These are phyloP conservation scores for Solanum hybrid DNA, from an alignment of 305 asterid genomes.

Conservation along the genomic window DNA sequence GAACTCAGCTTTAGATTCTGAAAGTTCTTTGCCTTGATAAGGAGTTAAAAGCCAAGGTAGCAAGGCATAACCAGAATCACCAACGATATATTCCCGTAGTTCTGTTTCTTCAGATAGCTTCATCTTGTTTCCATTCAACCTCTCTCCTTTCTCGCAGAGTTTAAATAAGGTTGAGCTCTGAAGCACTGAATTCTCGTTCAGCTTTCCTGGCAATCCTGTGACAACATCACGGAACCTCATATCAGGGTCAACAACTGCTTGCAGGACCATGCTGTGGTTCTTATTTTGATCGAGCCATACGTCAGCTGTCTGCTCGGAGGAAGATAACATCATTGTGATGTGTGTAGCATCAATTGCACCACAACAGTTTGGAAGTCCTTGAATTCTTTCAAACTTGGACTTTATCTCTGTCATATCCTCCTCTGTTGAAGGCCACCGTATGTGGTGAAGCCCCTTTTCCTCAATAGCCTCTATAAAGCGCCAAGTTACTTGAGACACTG, in stretches of 20 bases:
- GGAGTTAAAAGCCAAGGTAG: constrained; percentile 89
- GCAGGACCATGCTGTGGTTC: constrained; percentile 82
- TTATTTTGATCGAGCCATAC: constrained; percentile 54
- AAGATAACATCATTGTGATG: constrained; percentile 56
- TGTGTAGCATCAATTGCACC: constrained; percentile 77
- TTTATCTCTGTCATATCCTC: constrained; percentile 33
- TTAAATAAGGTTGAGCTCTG: constrained; percentile 45
- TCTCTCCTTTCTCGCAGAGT: constrained; percentile 50
- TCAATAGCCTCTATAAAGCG: constrained; percentile 90
- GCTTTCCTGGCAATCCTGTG: constrained; percentile 79
- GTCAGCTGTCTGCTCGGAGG: constrained; percentile 55
- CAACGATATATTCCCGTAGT: constrained; percentile 58
- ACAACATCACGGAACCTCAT: constrained; percentile 60
- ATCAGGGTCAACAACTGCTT: constrained; percentile 65
- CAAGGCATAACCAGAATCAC: constrained; percentile 58
- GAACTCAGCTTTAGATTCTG: constrained; percentile 40
- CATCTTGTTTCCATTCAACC: constrained; percentile 31
- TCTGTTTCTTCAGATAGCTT: constrained; percentile 28
- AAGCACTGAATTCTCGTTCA: constrained; percentile 47
- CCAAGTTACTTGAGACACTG: constrained; percentile 90
- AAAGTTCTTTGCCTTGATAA: constrained; percentile 40
- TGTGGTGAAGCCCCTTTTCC: constrained; percentile 49
- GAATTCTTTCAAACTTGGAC: constrained; percentile 44
- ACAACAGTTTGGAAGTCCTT: constrained; percentile 81
- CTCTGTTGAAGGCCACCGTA: constrained; percentile 67